Conservation (phyloP, 306 rosid species). For the Casuarina cunninghamiana region DNA sequence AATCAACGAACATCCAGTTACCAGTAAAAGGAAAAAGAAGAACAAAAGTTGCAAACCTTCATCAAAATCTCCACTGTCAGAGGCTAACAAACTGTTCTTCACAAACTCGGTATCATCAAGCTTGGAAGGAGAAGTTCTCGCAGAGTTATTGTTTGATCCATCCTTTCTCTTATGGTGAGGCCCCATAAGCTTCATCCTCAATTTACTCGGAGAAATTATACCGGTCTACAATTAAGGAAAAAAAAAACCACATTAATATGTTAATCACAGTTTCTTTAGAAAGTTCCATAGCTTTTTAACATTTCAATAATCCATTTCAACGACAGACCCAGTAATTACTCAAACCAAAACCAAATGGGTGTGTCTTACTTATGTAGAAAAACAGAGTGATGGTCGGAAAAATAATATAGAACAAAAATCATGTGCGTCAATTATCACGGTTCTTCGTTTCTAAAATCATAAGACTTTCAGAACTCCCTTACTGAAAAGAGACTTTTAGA, state of each 20-base stretch:
- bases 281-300: conserved; percentile 6
- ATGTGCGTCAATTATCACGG: background rate
- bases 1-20: background rate
- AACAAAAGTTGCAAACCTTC: conserved; percentile 54
- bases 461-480: background rate
- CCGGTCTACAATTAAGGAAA: conserved; percentile 55
- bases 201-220: conserved; percentile 91
- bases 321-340: conserved; percentile 11
- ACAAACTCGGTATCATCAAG: conserved; percentile 69
- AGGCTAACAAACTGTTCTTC: conserved; percentile 58
- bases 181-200: conserved; percentile 90
- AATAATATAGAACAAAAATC: background rate
- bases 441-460: background rate
- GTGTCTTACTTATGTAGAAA: background rate
- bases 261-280: conserved; percentile 7
- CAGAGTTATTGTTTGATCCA: conserved; percentile 86
- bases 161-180: conserved; percentile 68
- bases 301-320: background rate
- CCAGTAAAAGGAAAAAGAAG: background rate
- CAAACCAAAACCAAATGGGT: conserved; percentile 8
- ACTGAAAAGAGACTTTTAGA: background rate
- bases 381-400: background rate
- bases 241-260: background rate
- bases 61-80: conserved; percentile 48
- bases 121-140: conserved; percentile 93